A percentile compares a stretch with the other conserved stretches of the same genome.
Conservation (phyloP, 495 filamentous ascomycete genomes). For the Rusavskia elegans region DNA sequence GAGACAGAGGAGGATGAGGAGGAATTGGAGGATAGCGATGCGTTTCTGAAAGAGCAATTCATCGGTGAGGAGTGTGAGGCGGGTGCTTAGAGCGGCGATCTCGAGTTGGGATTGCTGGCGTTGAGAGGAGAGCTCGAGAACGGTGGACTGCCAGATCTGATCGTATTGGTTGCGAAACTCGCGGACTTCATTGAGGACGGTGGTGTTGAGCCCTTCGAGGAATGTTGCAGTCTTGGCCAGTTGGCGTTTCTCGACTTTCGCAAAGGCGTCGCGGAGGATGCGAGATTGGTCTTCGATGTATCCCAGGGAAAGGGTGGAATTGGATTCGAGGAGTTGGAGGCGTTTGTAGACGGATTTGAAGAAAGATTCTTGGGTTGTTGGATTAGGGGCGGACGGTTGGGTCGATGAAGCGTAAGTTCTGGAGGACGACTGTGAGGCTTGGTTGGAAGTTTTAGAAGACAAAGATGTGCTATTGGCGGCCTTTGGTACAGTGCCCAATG, state of each 20-base stretch:
- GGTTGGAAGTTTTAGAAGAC: conserved; percentile 8
- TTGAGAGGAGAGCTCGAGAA: conserved; percentile 79
- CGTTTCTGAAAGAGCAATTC: conserved; percentile 93
- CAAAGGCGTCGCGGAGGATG: conserved; percentile 80
- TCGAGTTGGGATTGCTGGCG: conserved; percentile 66
- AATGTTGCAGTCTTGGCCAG: conserved; percentile 67
- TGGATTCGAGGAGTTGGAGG: conserved; percentile 76
- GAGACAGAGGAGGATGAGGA: conserved; percentile 76
- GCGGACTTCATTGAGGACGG: conserved; percentile 71
- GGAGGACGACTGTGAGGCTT: conserved; percentile 20
- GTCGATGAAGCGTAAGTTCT: conserved; percentile 30
- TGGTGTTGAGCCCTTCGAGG: conserved; percentile 67
- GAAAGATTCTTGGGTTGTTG: conserved; percentile 89
- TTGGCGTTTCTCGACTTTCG: conserved; percentile 79
- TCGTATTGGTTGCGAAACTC: conserved; percentile 78
- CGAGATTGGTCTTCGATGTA: conserved; percentile 95
- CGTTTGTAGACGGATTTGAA: conserved; percentile 94
- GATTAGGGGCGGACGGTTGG: conserved; percentile 44
- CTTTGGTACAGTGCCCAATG: conserved; percentile 6
- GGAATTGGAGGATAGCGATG: conserved; percentile 75
- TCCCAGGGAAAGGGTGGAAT: conserved; percentile 80
- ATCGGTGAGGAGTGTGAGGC: conserved; percentile 75
- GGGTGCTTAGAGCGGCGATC: conserved; percentile 61
- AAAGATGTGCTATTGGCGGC: not conserved
- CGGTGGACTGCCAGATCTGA: conserved; percentile 87